Percentiles rank a stretch among this genome's conserved stretches.
Evolutionary conservation across 768 basidiomycete species (phyloP).

Genomic region (Auricularia sp.): DNA sequence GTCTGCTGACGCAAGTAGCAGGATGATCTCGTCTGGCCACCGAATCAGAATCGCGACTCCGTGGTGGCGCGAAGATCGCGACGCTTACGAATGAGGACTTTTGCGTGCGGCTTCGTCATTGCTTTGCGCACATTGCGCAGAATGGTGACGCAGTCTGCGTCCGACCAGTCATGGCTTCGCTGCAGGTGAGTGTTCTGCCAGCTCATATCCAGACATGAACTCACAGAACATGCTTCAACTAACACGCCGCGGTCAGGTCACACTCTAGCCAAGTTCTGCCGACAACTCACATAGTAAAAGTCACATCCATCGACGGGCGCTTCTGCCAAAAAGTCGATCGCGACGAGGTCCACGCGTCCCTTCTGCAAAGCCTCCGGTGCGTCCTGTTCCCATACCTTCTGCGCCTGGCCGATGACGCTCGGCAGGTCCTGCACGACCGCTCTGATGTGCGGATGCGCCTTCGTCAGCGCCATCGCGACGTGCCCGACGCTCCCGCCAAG

Average conservation of each 20-base stretch:
- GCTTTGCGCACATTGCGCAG: conserved; percentile 26
- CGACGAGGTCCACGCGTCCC: conserved; percentile 26
- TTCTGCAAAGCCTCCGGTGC: conserved; percentile 28
- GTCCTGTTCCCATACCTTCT: conserved; percentile 23
- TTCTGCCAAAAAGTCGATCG: conserved; percentile 32
- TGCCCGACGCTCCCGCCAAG: conserved; percentile 10
- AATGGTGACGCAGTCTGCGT: conserved; percentile 27
- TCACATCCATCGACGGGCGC: conserved; percentile 27
- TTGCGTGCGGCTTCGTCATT: conserved; percentile 24
- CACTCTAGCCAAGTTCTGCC: neutral
- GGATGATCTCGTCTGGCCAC: conserved; percentile 27
- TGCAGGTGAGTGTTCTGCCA: neutral
- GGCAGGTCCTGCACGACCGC: conserved; percentile 9
- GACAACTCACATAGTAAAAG: conserved; percentile 31
- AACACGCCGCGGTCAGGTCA: neutral
- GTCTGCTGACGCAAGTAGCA: conserved; percentile 19
- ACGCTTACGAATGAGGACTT: conserved; percentile 29
- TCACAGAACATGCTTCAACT: conserved; percentile 31
- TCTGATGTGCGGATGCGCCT: conserved; percentile 2
- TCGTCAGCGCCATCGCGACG: conserved; percentile 4
- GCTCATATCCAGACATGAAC: conserved; percentile 5
- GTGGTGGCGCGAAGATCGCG: conserved; percentile 5
- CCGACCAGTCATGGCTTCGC: conserved; percentile 35
- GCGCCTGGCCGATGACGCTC: conserved; percentile 4
- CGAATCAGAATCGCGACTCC: no score